phyloP scores from a whole-genome alignment of 2,329 filamentous ascomycete species.

The Colletotrichum theobromicola region DNA sequence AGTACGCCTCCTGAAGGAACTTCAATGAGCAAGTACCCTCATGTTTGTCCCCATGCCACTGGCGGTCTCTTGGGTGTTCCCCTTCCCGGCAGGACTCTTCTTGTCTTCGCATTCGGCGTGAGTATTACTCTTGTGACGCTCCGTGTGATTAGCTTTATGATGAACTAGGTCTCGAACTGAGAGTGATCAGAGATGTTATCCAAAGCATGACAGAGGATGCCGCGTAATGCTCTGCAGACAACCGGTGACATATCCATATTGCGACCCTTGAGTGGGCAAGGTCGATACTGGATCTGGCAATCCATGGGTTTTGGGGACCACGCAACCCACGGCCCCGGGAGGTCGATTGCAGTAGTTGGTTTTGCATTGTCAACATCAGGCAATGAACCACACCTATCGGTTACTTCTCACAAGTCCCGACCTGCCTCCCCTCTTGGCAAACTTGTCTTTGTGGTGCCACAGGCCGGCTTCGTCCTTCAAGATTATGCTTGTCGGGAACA shows the following conservation, averaged over 20 bases:
- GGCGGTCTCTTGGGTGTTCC: neutral
- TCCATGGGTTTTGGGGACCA: neutral
- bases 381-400: neutral
- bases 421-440: neutral
- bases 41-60: neutral
- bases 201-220: neutral
- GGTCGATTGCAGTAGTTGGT: neutral
- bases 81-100: too few relatives aligned
- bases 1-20: neutral
- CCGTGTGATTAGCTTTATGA: too few relatives aligned
- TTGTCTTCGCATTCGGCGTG: too few relatives aligned
- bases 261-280: neutral
- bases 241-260: neutral
- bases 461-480: neutral
- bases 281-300: neutral
- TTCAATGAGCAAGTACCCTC: neutral
- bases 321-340: neutral
- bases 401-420: neutral
- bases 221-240: neutral
- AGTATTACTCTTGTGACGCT: too few relatives aligned
- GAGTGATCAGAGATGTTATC: neutral
- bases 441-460: neutral
- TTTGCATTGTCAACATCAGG: neutral
- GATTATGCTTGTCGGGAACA: neutral
- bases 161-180: too few relatives aligned